These are phyloP conservation scores for Adansonia grandidieri DNA, from an alignment of 441 rosid genomes.

Conservation along the genomic window DNA sequence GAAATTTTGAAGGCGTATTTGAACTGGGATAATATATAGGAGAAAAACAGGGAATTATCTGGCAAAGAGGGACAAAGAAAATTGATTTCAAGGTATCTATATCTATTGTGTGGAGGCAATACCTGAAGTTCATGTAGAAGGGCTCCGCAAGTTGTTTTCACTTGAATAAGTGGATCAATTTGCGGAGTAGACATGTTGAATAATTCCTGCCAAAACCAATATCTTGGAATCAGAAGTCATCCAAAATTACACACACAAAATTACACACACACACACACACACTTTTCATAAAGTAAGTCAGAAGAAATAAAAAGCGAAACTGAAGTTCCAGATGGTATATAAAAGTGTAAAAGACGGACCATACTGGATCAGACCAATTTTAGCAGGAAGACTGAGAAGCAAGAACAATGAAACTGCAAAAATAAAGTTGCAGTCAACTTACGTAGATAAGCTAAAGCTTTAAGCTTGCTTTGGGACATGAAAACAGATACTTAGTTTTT, in stretches of 20 bases:
- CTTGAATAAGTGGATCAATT: conserved; percentile 56
- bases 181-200: conserved; percentile 50
- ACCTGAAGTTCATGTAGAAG: conserved; percentile 70
- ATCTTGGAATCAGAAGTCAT: background rate
- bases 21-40: background rate
- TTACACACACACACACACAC: background rate
- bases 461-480: background rate
- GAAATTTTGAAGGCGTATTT: background rate
- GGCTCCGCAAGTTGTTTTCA: conserved; percentile 77
- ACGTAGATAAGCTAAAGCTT: background rate
- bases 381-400: background rate
- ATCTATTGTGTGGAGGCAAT: background rate
- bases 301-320: background rate
- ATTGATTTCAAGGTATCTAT: background rate
- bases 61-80: background rate
- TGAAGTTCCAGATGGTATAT: background rate
- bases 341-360: background rate
- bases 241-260: background rate
- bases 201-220: conserved; percentile 27
- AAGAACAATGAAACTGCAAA: conserved; percentile 1
- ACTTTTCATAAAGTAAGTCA: background rate
- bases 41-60: background rate
- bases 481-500: background rate
- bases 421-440: background rate
- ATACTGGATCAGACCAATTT: background rate